Percentiles rank a stretch among this genome's conserved stretches.
Evolutionary conservation across 2,329 filamentous ascomycete genomes (phyloP).

Genomic region (Simplicillium sp.): DNA sequence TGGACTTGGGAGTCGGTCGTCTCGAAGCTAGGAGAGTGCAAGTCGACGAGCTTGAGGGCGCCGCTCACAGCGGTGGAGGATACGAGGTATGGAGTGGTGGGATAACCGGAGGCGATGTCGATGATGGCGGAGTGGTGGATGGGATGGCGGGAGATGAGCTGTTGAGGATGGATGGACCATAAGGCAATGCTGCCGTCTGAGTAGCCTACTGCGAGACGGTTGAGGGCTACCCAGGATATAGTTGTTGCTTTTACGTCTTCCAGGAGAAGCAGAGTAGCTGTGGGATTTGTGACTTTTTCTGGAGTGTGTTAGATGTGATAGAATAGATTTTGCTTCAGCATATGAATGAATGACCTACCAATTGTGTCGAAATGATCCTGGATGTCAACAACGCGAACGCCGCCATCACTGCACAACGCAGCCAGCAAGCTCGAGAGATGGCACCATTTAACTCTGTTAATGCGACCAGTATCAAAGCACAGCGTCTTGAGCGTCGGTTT

Average conservation of each 20-base stretch:
- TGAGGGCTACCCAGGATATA: slow-evolving; percentile 45
- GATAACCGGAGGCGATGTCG: slow-evolving; percentile 46
- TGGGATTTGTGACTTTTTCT: slow-evolving; percentile 36
- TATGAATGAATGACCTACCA: slow-evolving; percentile 22
- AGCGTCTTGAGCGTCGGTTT: slow-evolving; percentile 31
- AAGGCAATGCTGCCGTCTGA: slow-evolving; percentile 45
- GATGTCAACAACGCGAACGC: slow-evolving; percentile 37
- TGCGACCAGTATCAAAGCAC: slow-evolving; percentile 41
- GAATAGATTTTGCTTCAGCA: slow-evolving; percentile 9
- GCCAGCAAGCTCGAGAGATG: slow-evolving; percentile 37
- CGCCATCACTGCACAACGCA: slow-evolving; percentile 40
- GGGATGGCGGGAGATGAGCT: slow-evolving; percentile 39
- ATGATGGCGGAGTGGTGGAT: slow-evolving; percentile 45
- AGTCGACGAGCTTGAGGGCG: slow-evolving; percentile 40
- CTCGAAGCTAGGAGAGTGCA: slow-evolving; percentile 41
- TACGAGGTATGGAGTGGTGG: slow-evolving; percentile 45
- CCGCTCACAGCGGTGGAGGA: slow-evolving; percentile 46
- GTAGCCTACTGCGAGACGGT: slow-evolving; percentile 45
- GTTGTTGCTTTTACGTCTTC: slow-evolving; percentile 37
- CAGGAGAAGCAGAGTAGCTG: slow-evolving; percentile 33
- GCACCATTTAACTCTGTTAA: slow-evolving; percentile 43
- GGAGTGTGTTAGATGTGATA: background rate
- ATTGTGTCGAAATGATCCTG: slow-evolving; percentile 24
- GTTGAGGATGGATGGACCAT: slow-evolving; percentile 43
- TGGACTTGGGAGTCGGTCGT: slow-evolving; percentile 42